Percentiles rank a stretch among this genome's conserved stretches.
Evolutionary conservation across 2,329 filamentous ascomycete genomes (phyloP).

Genomic region (Drechslerella coelobrocha): DNA sequence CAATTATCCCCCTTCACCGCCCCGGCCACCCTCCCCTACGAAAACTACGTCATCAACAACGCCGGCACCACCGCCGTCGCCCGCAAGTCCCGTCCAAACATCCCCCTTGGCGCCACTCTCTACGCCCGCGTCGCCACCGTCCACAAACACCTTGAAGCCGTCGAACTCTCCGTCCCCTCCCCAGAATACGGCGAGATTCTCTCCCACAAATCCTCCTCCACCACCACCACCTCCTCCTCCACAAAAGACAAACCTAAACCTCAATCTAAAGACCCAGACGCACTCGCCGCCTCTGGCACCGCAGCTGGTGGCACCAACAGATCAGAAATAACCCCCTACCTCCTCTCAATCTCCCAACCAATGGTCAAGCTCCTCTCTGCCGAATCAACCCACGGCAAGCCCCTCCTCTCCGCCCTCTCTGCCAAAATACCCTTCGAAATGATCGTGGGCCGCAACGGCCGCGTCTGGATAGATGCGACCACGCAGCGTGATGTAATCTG

Average conservation of each 20-base stretch:
- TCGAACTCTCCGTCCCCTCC: slow-evolving; percentile 38
- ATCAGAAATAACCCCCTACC: slow-evolving; percentile 39
- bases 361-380: slow-evolving; percentile 37
- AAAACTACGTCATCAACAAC: slow-evolving; percentile 46
- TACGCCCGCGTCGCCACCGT: slow-evolving; percentile 41
- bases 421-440: slow-evolving; percentile 37
- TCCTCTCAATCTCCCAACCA: slow-evolving; percentile 31
- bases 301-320: slow-evolving; percentile 17
- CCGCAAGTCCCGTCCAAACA: slow-evolving; percentile 40
- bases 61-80: slow-evolving; percentile 38
- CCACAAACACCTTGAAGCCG: slow-evolving; percentile 42
- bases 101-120: slow-evolving; percentile 34
- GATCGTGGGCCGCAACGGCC: slow-evolving; percentile 45
- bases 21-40: slow-evolving; percentile 39
- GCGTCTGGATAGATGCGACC: slow-evolving; percentile 41
- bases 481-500: slow-evolving; percentile 32
- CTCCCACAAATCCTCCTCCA: slow-evolving; percentile 35
- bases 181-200: slow-evolving; percentile 41
- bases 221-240: neutral
- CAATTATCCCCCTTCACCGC: slow-evolving; percentile 42
- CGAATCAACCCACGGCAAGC: slow-evolving; percentile 29
- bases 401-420: slow-evolving; percentile 18
- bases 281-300: slow-evolving; percentile 3
- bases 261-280: neutral
- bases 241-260: slow-evolving; percentile 2